A percentile compares a stretch with the other conserved stretches of the same genome.
phyloP scores from a whole-genome alignment of 148 eudicot species.

The Chenopodium berlandieri region DNA sequence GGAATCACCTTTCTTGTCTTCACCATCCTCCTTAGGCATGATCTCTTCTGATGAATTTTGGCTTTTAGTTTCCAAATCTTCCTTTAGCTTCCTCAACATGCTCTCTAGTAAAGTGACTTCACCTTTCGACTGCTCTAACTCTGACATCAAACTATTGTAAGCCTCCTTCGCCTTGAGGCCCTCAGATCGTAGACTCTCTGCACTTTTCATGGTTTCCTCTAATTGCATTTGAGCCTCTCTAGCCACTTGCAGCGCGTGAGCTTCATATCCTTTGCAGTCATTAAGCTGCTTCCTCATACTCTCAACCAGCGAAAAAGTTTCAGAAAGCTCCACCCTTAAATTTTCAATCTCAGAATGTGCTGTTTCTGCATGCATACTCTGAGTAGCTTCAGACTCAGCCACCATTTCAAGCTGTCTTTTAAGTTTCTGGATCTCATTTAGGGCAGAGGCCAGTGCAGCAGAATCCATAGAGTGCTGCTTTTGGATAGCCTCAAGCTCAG shows the following conservation, averaged over 20 bases:
- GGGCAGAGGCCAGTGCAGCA: conserved; percentile 59
- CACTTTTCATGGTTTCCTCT: conserved; percentile 49
- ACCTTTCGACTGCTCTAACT: conserved; percentile 61
- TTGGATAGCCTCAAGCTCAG: conserved; percentile 76
- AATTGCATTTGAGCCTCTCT: conserved; percentile 51
- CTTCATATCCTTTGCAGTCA: conserved; percentile 59
- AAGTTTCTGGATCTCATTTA: conserved; percentile 71
- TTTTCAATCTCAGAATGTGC: conserved; percentile 58
- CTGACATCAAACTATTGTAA: conserved; percentile 40
- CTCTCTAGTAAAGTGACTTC: conserved; percentile 47
- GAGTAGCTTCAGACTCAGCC: conserved; percentile 56
- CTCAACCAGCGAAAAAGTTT: conserved; percentile 53
- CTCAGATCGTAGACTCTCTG: conserved; percentile 50
- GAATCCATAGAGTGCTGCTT: conserved; percentile 76
- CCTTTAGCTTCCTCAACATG: conserved; percentile 45
- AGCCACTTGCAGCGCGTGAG: conserved; percentile 46
- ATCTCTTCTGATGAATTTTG: conserved; percentile 19
- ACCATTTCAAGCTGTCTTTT: conserved; percentile 58
- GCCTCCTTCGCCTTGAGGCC: conserved; percentile 47
- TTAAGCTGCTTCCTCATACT: conserved; percentile 54
- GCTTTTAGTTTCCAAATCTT: conserved; percentile 19
- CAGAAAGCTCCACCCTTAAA: conserved; percentile 53
- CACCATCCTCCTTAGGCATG: conserved; percentile 8
- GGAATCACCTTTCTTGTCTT: conserved; percentile 36
- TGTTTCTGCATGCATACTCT: conserved; percentile 51